A percentile compares a stretch with the other conserved stretches of the same genome.
These are phyloP conservation scores for Aspergillus oerlinghausenensis DNA, from an alignment of 2,329 filamentous ascomycete species.

Conservation along the genomic window DNA sequence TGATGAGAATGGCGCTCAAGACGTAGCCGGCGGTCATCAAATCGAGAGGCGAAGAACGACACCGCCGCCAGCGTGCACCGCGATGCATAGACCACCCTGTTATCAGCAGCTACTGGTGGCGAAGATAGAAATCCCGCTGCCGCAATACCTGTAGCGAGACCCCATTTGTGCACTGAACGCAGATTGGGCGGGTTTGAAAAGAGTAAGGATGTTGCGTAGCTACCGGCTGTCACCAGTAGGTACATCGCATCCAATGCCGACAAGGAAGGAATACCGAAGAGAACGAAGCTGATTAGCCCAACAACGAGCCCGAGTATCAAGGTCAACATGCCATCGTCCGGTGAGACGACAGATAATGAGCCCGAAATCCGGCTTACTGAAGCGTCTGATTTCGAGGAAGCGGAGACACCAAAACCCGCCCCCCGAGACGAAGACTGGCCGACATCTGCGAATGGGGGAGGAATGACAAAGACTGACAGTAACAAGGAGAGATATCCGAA, in stretches of 20 bases:
- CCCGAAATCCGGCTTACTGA: constrained; percentile 9
- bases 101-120: constrained; percentile 23
- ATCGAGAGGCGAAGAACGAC: constrained; percentile 29
- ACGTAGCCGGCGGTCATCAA: constrained; percentile 28
- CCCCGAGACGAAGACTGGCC: constrained; percentile 16
- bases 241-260: constrained; percentile 19
- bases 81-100: constrained; percentile 23
- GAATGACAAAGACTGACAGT: constrained; percentile 44
- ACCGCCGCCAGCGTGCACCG: constrained; percentile 24
- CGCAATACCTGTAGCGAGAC: constrained; percentile 24
- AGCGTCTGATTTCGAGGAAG: not conserved
- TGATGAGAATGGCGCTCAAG: constrained; percentile 23
- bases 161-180: constrained; percentile 28
- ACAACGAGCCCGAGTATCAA: constrained; percentile 24
- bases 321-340: constrained; percentile 25
- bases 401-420: constrained; percentile 19
- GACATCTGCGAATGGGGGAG: constrained; percentile 41
- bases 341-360: constrained; percentile 8
- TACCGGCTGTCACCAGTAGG: constrained; percentile 17
- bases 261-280: constrained; percentile 21
- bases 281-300: constrained; percentile 19
- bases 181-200: constrained; percentile 20
- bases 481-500: constrained; percentile 47
- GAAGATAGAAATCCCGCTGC: constrained; percentile 27
- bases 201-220: constrained; percentile 26